phyloP scores from a whole-genome alignment of 208 protist genomes.

The Willaertia magna region DNA sequence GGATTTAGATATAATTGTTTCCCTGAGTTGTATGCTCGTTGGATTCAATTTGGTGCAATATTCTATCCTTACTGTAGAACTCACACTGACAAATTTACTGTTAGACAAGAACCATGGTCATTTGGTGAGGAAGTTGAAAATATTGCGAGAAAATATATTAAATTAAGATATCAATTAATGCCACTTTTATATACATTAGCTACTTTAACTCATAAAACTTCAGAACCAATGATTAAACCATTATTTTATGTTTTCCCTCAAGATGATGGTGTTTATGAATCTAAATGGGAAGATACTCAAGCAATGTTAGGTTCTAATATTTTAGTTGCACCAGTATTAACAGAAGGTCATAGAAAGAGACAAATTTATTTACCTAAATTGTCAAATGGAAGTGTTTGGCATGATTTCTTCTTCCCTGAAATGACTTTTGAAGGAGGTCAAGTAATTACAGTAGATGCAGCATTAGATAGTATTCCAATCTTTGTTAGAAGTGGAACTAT shows the following conservation, averaged over 20 bases:
- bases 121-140: slow-evolving; percentile 16
- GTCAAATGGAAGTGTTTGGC: slow-evolving; percentile 33
- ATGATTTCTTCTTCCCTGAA: slow-evolving; percentile 34
- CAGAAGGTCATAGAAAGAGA: slow-evolving; percentile 20
- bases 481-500: slow-evolving; percentile 41
- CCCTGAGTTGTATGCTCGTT: slow-evolving; percentile 57
- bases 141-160: slow-evolving; percentile 23
- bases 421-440: neutral
- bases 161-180: slow-evolving; percentile 40
- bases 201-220: slow-evolving; percentile 5
- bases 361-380: slow-evolving; percentile 41
- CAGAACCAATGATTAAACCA: slow-evolving; percentile 37
- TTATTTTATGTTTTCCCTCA: slow-evolving; percentile 51
- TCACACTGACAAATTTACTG: slow-evolving; percentile 41
- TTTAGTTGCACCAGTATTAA: slow-evolving; percentile 35
- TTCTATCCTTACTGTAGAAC: slow-evolving; percentile 71
- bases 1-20: slow-evolving; percentile 54
- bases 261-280: slow-evolving; percentile 22
- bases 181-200: slow-evolving; percentile 57
- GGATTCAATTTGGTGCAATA: slow-evolving; percentile 50
- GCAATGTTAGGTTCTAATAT: slow-evolving; percentile 47
- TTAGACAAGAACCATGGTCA: neutral
- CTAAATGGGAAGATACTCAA: slow-evolving; percentile 35
- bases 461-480: slow-evolving; percentile 28
- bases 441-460: neutral